A percentile compares a stretch with the other conserved stretches of the same genome.
Evolutionary conservation across 192 early-diverging fungal genomes (phyloP).

Genomic region (Coemansia sp.): DNA sequence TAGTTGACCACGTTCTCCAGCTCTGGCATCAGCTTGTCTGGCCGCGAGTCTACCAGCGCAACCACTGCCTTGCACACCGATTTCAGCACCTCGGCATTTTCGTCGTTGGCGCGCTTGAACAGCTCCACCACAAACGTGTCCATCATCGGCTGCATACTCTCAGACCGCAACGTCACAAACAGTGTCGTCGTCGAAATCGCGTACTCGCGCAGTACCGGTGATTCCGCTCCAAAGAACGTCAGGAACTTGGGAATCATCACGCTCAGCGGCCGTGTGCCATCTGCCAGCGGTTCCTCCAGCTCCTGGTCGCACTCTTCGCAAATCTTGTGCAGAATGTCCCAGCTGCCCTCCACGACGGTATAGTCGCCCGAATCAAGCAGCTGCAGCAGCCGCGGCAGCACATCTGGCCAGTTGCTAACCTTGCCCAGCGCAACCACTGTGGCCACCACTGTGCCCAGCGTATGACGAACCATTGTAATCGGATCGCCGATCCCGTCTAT

Average conservation of each 20-base stretch:
- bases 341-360: constrained; percentile 79
- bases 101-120: constrained; percentile 84
- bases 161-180: constrained; percentile 78
- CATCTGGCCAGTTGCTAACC: constrained; percentile 79
- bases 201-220: constrained; percentile 70
- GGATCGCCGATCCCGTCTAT: constrained; percentile 70
- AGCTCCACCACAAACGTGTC: constrained; percentile 60
- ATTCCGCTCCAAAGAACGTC: constrained; percentile 76
- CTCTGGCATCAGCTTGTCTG: constrained; percentile 84
- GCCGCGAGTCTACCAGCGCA: constrained; percentile 79
- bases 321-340: constrained; percentile 87
- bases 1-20: constrained; percentile 89
- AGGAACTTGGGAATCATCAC: constrained; percentile 91
- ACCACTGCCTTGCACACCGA: constrained; percentile 94
- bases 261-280: constrained; percentile 73
- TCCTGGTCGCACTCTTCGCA: constrained; percentile 90
- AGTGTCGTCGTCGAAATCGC: constrained; percentile 85
- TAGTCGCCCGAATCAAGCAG: constrained; percentile 71
- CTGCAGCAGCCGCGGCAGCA: constrained; percentile 74
- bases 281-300: constrained; percentile 70
- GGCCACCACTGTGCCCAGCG: constrained; percentile 87
- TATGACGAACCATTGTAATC: constrained; percentile 70
- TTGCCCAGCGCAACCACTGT: constrained; percentile 74
- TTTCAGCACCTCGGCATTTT: constrained; percentile 79
- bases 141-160: constrained; percentile 58